Conservation (phyloP, 2,329 filamentous ascomycete species). For the Ascochyta fabae region DNA sequence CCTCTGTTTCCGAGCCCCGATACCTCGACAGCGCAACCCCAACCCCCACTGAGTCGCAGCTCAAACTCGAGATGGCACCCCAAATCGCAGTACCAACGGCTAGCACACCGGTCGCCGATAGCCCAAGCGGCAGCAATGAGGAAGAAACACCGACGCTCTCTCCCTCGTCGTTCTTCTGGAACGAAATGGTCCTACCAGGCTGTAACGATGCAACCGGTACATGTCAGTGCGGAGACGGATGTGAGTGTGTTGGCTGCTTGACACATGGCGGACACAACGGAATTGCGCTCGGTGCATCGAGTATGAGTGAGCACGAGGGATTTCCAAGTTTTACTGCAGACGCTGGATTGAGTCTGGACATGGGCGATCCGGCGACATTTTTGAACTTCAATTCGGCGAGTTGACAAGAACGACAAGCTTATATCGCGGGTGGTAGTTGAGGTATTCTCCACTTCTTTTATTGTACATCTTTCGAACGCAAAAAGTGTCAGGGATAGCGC, state of each 20-base stretch:
- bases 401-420: background rate
- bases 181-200: slow-evolving; percentile 45
- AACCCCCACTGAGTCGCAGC: slow-evolving; percentile 15
- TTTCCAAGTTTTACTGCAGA: slow-evolving; percentile 25
- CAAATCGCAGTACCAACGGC: slow-evolving; percentile 23
- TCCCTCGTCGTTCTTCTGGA: slow-evolving; percentile 48
- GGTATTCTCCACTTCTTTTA: background rate
- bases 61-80: slow-evolving; percentile 11
- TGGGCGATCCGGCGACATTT: slow-evolving; percentile 21
- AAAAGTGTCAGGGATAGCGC: background rate
- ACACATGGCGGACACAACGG: slow-evolving; percentile 60
- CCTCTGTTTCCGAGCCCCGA: slow-evolving; percentile 20
- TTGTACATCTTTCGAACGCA: slow-evolving; percentile 2
- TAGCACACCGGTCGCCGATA: slow-evolving; percentile 31
- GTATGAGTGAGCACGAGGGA: slow-evolving; percentile 19
- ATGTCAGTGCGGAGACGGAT: slow-evolving; percentile 61
- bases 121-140: slow-evolving; percentile 39
- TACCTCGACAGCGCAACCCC: slow-evolving; percentile 23
- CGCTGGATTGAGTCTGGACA: slow-evolving; percentile 12
- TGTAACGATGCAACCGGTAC: slow-evolving; percentile 59
- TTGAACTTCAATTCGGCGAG: slow-evolving; percentile 16
- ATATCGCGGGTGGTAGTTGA: background rate
- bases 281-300: slow-evolving; percentile 41
- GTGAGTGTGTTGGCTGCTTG: slow-evolving; percentile 60
- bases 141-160: slow-evolving; percentile 46